Percentiles rank a stretch among this genome's conserved stretches.
phyloP scores from a whole-genome alignment of 1,139 yeast genomes.

The Yamadazyma jaroonii region DNA sequence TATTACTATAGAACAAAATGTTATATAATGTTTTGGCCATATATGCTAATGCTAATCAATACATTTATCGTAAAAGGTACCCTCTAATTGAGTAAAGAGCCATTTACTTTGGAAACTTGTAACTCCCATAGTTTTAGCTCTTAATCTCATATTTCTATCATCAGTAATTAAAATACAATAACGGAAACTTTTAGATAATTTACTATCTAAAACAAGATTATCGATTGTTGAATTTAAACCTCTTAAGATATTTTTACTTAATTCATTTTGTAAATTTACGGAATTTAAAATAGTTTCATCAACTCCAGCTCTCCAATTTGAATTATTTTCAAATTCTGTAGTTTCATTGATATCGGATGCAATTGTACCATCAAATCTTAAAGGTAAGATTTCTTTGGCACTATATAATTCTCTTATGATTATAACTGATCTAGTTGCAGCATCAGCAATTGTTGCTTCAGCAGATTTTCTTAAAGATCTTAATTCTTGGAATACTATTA shows the following conservation, averaged over 20 bases:
- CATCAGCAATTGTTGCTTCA: conserved; percentile 74
- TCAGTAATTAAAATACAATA: conserved; percentile 68
- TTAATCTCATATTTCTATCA: conserved; percentile 67
- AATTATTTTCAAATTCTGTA: conserved; percentile 58
- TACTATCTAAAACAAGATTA: conserved; percentile 24
- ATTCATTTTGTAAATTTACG: conserved; percentile 47
- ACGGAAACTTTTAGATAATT: conserved; percentile 41
- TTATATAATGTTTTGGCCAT: conserved; percentile 1
- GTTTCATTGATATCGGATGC: conserved; percentile 57
- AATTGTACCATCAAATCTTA: conserved; percentile 55
- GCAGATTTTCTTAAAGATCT: conserved; percentile 71
- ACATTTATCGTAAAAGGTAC: conserved; percentile 36
- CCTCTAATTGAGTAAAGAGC: conserved; percentile 54
- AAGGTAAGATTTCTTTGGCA: conserved; percentile 49
- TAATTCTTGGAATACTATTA: conserved; percentile 76
- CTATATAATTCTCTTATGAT: conserved; percentile 65
- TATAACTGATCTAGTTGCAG: conserved; percentile 77
- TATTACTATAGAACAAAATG: too few relatives aligned
- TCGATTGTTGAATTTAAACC: conserved; percentile 26
- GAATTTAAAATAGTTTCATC: conserved; percentile 59
- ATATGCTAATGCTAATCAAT: conserved; percentile 30
- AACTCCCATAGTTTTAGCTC: conserved; percentile 61
- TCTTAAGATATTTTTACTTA: conserved; percentile 35
- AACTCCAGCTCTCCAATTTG: conserved; percentile 61
- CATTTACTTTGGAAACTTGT: conserved; percentile 59